Evolutionary conservation across 73 alveolate species (phyloP).

Genomic region (Breviolum minutum): DNA sequence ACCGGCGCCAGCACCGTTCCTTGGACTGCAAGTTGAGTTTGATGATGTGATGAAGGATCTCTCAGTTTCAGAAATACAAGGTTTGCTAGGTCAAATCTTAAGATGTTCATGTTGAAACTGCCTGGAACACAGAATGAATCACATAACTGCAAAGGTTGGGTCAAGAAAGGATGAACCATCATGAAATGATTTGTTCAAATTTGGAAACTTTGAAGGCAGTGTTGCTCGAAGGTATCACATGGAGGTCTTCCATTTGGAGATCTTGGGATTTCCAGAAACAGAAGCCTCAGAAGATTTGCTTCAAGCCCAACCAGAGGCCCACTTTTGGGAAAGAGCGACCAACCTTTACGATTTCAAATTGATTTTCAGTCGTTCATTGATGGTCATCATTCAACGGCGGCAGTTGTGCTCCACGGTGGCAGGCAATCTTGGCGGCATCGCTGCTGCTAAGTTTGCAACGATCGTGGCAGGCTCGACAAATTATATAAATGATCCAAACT

Average conservation of each 20-base stretch:
- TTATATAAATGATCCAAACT: neutral
- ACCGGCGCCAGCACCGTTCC: conserved; percentile 77
- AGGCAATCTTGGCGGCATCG: conserved; percentile 58
- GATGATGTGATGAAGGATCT: no score
- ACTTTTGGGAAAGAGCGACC: neutral
- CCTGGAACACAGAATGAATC: neutral
- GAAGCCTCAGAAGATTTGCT: conserved; percentile 20
- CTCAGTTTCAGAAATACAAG: no score
- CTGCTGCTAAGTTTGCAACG: conserved; percentile 37
- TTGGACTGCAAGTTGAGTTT: neutral
- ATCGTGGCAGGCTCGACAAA: neutral
- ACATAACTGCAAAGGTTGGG: neutral
- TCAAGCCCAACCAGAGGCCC: conserved; percentile 38
- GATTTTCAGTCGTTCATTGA: neutral
- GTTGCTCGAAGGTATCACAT: conserved; percentile 35
- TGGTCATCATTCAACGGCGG: neutral
- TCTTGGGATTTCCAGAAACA: conserved; percentile 71
- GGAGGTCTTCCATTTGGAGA: conserved; percentile 55
- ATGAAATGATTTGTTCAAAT: no score
- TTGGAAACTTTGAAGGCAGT: neutral
- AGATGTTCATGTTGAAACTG: neutral
- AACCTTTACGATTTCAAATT: no score
- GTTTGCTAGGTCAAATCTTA: no score
- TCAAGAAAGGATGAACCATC: neutral
- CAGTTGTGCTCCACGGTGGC: neutral